Evolutionary conservation across 2,329 filamentous ascomycete genomes (phyloP).

Genomic region (Didymella sp.): DNA sequence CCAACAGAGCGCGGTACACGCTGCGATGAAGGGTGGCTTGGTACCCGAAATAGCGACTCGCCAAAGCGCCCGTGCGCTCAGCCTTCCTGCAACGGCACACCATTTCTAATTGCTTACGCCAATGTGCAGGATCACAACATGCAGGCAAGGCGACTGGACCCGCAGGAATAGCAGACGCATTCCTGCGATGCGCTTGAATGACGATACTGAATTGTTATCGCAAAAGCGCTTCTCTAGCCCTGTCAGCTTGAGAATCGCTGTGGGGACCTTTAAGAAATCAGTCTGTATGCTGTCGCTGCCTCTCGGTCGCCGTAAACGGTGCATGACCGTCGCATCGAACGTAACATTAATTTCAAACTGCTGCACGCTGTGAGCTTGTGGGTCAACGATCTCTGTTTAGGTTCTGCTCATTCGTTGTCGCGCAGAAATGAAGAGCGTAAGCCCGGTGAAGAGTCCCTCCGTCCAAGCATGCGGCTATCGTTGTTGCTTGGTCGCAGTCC

Average conservation of each 20-base stretch:
- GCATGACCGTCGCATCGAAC: not conserved
- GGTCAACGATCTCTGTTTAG: slow-evolving; percentile 3
- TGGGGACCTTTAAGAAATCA: not conserved
- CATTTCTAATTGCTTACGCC: slow-evolving; percentile 36
- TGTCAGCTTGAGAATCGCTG: slow-evolving; percentile 9
- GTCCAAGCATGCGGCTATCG: slow-evolving; percentile 26
- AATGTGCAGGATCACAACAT: slow-evolving; percentile 30
- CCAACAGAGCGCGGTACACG: slow-evolving; percentile 33
- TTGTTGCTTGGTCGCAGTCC: slow-evolving; percentile 34
- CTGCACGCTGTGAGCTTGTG: slow-evolving; percentile 19
- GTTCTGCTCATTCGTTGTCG: slow-evolving; percentile 33
- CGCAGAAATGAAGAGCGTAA: slow-evolving; percentile 38
- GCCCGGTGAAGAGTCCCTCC: slow-evolving; percentile 45
- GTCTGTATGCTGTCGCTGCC: not conserved
- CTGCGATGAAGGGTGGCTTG: slow-evolving; percentile 44
- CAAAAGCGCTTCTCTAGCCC: slow-evolving; percentile 19
- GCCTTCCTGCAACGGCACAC: slow-evolving; percentile 40
- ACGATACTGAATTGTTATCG: not conserved
- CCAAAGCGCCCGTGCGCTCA: slow-evolving; percentile 36
- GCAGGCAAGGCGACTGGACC: slow-evolving; percentile 26
- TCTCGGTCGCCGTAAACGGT: not conserved
- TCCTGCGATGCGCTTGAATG: slow-evolving; percentile 3
- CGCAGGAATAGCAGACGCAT: slow-evolving; percentile 12
- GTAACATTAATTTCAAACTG: slow-evolving; percentile 9
- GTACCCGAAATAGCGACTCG: slow-evolving; percentile 42